These are phyloP conservation scores for Heritiera fomes DNA, from an alignment of 345 rosid genomes.

Conservation along the genomic window DNA sequence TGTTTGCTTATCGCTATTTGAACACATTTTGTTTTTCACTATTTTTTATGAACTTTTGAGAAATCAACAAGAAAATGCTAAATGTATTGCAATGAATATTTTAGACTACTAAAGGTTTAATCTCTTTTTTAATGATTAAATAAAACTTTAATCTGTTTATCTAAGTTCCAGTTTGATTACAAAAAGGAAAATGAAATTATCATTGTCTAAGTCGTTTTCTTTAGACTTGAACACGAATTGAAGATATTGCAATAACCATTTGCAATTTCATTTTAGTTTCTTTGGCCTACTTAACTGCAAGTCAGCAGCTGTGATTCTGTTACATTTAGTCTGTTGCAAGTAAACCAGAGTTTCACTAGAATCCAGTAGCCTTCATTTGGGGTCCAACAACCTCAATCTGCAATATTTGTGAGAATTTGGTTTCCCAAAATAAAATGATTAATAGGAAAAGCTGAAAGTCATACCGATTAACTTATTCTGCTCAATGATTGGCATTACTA, in stretches of 20 bases:
- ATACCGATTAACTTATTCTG: background rate
- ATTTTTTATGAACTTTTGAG: no score
- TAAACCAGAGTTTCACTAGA: background rate
- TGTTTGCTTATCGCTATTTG: no score
- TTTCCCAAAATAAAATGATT: background rate
- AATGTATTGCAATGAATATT: no score
- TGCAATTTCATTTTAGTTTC: background rate
- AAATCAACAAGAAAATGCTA: no score
- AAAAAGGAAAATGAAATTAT: no score
- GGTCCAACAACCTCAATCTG: background rate
- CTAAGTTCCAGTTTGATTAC: no score
- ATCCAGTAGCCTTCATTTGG: background rate
- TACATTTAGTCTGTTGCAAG: background rate
- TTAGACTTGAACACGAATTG: background rate
- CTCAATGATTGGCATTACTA: background rate
- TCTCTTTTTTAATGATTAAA: no score
- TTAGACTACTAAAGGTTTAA: no score
- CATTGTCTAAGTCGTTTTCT: no score
- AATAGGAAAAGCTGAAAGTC: slow-evolving; percentile 2
- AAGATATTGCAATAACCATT: background rate
- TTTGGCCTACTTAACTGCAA: background rate
- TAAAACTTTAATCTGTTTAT: no score
- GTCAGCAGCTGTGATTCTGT: background rate
- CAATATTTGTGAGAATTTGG: background rate
- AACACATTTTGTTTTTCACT: no score